phyloP scores from a whole-genome alignment of 1,284 basidiomycete genomes.

The Ustilago crameri region DNA sequence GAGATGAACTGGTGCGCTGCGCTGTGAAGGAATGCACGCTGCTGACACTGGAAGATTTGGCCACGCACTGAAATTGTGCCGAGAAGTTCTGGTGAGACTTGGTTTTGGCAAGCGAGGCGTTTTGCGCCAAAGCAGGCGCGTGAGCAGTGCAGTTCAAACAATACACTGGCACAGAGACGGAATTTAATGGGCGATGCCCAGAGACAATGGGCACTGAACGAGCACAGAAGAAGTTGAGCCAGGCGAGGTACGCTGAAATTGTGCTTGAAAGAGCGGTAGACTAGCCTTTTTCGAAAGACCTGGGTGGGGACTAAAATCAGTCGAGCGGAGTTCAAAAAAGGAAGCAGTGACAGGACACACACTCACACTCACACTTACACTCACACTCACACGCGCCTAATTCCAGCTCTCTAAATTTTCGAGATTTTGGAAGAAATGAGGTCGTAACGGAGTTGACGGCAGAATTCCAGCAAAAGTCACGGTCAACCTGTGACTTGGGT shows the following conservation, averaged over 20 bases:
- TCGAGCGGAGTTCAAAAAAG: conserved; percentile 7
- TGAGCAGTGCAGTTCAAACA: background rate
- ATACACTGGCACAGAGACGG: too few species aligned
- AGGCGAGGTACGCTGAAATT: background rate
- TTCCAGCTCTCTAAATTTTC: conserved; percentile 10
- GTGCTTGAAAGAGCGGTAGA: background rate
- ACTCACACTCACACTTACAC: too few species aligned
- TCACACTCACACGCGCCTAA: too few species aligned
- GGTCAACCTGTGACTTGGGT: background rate
- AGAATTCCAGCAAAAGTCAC: background rate
- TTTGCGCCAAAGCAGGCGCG: background rate
- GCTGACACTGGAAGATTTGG: too few species aligned
- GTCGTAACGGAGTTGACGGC: background rate
- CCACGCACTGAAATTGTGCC: too few species aligned
- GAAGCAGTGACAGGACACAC: conserved; percentile 21
- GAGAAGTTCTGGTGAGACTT: conserved; percentile 7
- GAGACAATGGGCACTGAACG: too few species aligned
- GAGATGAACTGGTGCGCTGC: too few species aligned
- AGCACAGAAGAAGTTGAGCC: background rate
- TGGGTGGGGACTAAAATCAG: conserved; percentile 7
- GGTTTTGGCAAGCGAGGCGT: background rate
- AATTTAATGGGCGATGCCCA: too few species aligned
- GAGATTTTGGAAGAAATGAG: conserved; percentile 34
- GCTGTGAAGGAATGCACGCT: background rate
- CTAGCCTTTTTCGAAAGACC: background rate